Evolutionary conservation across 371 early-diverging fungal genomes (phyloP).

Genomic region (Mortierella sp.): DNA sequence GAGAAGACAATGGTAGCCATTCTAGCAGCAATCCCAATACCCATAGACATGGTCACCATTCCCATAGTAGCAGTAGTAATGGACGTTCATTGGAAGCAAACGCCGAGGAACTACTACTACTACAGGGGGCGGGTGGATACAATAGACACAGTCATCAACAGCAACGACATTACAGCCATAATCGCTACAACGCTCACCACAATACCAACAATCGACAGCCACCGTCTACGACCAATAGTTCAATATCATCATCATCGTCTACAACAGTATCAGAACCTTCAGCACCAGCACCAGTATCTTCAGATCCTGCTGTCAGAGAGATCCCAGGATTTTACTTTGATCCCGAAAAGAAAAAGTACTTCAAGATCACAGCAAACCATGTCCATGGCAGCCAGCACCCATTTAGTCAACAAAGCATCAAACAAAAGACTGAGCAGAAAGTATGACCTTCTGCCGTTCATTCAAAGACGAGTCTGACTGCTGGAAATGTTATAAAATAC

Average conservation of each 20-base stretch:
- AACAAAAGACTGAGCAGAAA: constrained; percentile 28
- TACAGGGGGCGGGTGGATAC: neutral
- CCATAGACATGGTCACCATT: neutral
- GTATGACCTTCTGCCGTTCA: constrained; percentile 5
- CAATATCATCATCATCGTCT: neutral
- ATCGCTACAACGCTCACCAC: neutral
- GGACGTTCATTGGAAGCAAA: neutral
- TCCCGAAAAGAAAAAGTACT: constrained; percentile 63
- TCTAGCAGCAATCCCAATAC: neutral
- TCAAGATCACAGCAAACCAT: constrained; percentile 60
- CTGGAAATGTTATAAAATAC: too few species aligned
- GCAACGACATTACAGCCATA: neutral
- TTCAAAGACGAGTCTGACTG: neutral
- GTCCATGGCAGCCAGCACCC: constrained; percentile 46
- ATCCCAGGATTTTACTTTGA: constrained; percentile 73
- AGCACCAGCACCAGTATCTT: neutral
- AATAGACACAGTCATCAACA: neutral
- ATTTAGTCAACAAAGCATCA: constrained; percentile 52
- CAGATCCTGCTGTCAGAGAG: constrained; percentile 36
- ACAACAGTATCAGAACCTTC: neutral
- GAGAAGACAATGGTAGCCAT: neutral
- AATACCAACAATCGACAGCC: neutral
- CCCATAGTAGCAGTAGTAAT: neutral
- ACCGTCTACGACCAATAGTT: neutral
- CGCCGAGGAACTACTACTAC: neutral